Conservation (phyloP, 2,329 filamentous ascomycete species). For the Lasiodiplodia sp. region DNA sequence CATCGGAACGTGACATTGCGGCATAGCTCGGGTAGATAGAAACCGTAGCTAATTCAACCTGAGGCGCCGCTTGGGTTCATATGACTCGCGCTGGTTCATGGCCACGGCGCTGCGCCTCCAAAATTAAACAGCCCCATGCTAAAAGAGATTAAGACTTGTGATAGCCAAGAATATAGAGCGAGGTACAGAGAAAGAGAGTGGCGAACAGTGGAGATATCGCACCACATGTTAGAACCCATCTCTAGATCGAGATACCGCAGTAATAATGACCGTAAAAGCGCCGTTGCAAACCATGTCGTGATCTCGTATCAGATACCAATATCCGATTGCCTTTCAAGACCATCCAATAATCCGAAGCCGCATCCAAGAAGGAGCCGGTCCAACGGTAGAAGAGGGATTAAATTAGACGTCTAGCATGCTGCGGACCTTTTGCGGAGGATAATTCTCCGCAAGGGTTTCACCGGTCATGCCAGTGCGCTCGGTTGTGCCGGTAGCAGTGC, state of each 20-base stretch:
- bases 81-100: not conserved
- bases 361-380: not conserved
- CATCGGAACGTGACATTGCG: not conserved
- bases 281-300: not conserved
- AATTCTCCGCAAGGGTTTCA: conserved; percentile 36
- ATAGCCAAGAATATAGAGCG: not conserved
- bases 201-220: not conserved
- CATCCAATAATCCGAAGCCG: not conserved
- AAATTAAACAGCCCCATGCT: not conserved
- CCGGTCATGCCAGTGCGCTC: conserved; percentile 37
- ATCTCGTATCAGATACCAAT: conserved; percentile 1
- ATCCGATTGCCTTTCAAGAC: not conserved
- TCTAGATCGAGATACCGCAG: not conserved
- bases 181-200: no score
- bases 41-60: not conserved
- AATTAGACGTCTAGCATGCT: conserved; percentile 53
- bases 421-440: conserved; percentile 43
- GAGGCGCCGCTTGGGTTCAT: not conserved
- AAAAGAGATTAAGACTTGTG: not conserved
- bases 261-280: not conserved
- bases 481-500: conserved; percentile 34
- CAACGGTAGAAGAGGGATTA: not conserved
- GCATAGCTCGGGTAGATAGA: not conserved
- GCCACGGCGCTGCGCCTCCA: not conserved
- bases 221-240: not conserved